These are phyloP conservation scores for Boletellus deceptivus DNA, from an alignment of 1,284 basidiomycete species.

Conservation along the genomic window DNA sequence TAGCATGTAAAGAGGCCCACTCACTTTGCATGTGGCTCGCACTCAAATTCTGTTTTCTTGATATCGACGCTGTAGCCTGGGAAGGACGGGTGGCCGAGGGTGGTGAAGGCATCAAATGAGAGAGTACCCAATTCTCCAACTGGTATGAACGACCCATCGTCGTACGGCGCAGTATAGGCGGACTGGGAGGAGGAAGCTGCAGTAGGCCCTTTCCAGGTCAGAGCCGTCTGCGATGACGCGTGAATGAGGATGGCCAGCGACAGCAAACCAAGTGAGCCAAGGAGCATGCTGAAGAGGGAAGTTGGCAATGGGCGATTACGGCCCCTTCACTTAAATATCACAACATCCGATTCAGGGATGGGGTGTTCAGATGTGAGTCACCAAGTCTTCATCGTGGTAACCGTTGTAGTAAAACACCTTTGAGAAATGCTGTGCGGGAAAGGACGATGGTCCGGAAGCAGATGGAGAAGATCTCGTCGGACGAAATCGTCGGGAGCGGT, in stretches of 20 bases:
- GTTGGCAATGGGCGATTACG: too few relatives aligned
- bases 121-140: conserved; percentile 28
- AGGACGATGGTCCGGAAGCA: not conserved
- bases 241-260: conserved; percentile 3
- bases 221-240: too few relatives aligned
- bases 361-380: not conserved
- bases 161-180: conserved; percentile 5
- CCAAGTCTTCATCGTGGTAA: not conserved
- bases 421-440: not conserved
- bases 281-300: conserved; percentile 3
- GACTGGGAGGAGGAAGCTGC: not conserved
- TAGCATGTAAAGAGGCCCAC: conserved; percentile 14
- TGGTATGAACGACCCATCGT: conserved; percentile 18
- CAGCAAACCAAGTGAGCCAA: conserved; percentile 1
- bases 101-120: conserved; percentile 38
- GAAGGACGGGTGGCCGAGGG: conserved; percentile 39
- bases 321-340: too few relatives aligned
- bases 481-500: conserved; percentile 13
- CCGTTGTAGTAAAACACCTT: conserved; percentile 1
- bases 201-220: conserved; percentile 4
- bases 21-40: conserved; percentile 20
- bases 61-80: conserved; percentile 50
- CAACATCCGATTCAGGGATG: too few relatives aligned
- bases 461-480: not conserved
- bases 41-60: conserved; percentile 36